Percentiles rank a stretch among this genome's conserved stretches.
These are phyloP conservation scores for Diplotaxis tenuifolia DNA, from an alignment of 345 rosid genomes.

Conservation along the genomic window DNA sequence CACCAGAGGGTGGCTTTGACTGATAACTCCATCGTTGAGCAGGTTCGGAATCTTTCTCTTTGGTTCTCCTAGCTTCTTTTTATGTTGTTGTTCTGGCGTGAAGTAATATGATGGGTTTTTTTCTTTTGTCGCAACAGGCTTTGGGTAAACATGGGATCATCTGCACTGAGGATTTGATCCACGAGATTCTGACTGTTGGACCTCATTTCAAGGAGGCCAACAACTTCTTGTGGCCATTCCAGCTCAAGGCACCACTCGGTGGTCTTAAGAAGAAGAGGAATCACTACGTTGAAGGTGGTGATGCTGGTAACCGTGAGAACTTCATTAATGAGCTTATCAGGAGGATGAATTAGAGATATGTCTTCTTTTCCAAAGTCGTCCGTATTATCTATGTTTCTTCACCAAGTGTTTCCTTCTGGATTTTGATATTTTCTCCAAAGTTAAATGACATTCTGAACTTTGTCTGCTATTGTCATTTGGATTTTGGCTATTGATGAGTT, in stretches of 20 bases:
- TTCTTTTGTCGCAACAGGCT: conserved; percentile 37
- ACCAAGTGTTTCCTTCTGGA: conserved; percentile 10
- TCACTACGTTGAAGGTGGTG: conserved; percentile 97
- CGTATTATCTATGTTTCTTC: neutral
- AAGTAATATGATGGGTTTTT: neutral
- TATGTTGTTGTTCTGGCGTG: neutral
- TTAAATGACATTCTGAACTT: conserved; percentile 19
- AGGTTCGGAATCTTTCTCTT: conserved; percentile 39
- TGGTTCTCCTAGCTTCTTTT: neutral
- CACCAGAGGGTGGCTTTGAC: conserved; percentile 76
- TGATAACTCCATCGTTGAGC: conserved; percentile 73
- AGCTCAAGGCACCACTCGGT: conserved; percentile 86
- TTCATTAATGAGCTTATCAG: conserved; percentile 82
- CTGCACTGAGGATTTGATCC: conserved; percentile 77
- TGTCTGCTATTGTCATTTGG: neutral
- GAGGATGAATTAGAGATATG: conserved; percentile 79
- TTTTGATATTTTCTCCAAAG: conserved; percentile 15
- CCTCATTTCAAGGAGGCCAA: conserved; percentile 95
- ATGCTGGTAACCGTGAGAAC: conserved; percentile 75
- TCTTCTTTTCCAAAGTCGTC: neutral
- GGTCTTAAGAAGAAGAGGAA: conserved; percentile 91
- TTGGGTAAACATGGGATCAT: conserved; percentile 71
- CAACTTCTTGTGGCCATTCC: conserved; percentile 91
- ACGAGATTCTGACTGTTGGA: conserved; percentile 85
- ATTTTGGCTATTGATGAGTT: neutral